Conservation (phyloP, 2,329 filamentous ascomycete genomes). For the Neurospora sp. region DNA sequence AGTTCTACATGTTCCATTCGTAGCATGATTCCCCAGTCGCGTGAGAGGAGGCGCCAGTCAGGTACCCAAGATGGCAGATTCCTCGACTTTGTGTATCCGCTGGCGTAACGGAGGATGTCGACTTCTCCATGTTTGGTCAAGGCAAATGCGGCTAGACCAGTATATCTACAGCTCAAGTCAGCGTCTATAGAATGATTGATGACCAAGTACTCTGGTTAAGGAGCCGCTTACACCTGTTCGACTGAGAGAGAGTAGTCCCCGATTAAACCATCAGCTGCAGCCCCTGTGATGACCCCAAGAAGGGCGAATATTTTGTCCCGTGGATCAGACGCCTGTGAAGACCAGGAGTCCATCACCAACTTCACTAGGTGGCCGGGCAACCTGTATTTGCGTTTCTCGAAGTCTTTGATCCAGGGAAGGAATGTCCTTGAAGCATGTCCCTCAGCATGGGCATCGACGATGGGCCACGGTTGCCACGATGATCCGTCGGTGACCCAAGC, state of each 20-base stretch:
- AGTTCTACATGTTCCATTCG: neutral
- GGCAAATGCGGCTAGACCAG: conserved; percentile 7
- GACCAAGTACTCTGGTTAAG: neutral
- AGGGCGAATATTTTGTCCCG: conserved; percentile 10
- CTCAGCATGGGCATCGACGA: conserved; percentile 1
- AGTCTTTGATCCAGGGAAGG: conserved; percentile 9
- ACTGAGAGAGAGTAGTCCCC: conserved; percentile 8
- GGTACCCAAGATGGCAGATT: conserved; percentile 10
- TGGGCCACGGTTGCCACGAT: conserved; percentile 9
- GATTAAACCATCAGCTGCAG: conserved; percentile 6
- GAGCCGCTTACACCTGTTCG: conserved; percentile 7
- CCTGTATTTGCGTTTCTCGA: conserved; percentile 7
- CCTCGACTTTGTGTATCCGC: conserved; percentile 7
- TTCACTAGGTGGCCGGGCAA: conserved; percentile 3
- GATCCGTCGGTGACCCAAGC: conserved; percentile 6
- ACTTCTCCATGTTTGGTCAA: conserved; percentile 1
- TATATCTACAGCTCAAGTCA: conserved; percentile 5
- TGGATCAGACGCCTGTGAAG: conserved; percentile 8
- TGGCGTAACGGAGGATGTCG: conserved; percentile 6
- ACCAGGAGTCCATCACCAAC: conserved; percentile 9
- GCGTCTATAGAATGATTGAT: neutral
- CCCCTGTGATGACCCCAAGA: conserved; percentile 7
- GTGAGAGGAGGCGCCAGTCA: conserved; percentile 6
- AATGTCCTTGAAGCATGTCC: neutral
- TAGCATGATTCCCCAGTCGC: conserved; percentile 8